Percentiles rank a stretch among this genome's conserved stretches.
Evolutionary conservation across 1,284 basidiomycete genomes (phyloP).

Genomic region (Termitomyces sp.): DNA sequence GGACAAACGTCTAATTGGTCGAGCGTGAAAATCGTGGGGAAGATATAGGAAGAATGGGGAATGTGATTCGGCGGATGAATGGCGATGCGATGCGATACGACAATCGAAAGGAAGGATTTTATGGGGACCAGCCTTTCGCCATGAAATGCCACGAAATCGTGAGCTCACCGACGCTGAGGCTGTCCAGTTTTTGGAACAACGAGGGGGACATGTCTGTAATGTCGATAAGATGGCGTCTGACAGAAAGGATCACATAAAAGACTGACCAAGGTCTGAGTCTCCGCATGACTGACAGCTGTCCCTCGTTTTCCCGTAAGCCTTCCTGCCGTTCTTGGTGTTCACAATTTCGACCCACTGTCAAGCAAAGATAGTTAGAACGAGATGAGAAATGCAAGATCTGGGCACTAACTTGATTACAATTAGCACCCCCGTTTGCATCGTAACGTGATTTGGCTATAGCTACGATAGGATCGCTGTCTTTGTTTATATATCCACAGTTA

Average conservation of each 20-base stretch:
- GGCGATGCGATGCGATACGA: constrained; percentile 1
- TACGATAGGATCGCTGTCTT: constrained; percentile 36
- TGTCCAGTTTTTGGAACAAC: constrained; percentile 39
- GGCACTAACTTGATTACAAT: constrained; percentile 42
- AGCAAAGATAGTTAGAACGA: neutral
- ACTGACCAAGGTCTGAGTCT: constrained; percentile 42
- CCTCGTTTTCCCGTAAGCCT: constrained; percentile 34
- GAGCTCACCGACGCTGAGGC: constrained; percentile 38
- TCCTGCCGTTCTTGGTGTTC: constrained; percentile 38
- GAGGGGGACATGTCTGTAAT: constrained; percentile 50
- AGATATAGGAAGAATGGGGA: neutral
- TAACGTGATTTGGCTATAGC: constrained; percentile 44
- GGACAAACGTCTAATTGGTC: constrained; percentile 12
- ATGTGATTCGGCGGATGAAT: constrained; percentile 1
- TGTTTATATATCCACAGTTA: constrained; percentile 44
- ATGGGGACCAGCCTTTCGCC: constrained; percentile 36
- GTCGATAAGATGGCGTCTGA: neutral
- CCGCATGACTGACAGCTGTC: constrained; percentile 46
- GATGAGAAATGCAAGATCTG: neutral
- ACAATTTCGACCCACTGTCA: constrained; percentile 44
- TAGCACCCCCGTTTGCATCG: constrained; percentile 31
- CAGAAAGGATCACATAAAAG: neutral
- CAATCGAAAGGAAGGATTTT: constrained; percentile 6
- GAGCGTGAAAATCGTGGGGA: constrained; percentile 1
- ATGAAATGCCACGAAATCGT: constrained; percentile 49